Conservation (phyloP, 495 filamentous ascomycete species). For the Terfezia claveryi region DNA sequence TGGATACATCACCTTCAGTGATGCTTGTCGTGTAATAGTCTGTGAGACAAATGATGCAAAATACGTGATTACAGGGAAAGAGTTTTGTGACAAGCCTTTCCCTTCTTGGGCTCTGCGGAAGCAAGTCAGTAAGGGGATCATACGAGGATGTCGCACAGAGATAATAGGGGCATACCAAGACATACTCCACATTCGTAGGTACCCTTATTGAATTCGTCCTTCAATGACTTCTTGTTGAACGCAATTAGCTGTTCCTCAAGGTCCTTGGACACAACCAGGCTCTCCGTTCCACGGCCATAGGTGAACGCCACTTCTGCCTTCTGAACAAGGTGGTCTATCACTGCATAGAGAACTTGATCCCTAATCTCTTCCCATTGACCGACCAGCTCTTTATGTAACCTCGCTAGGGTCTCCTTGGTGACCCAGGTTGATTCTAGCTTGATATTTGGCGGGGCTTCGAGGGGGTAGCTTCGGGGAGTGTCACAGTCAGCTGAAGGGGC, state of each 20-base stretch:
- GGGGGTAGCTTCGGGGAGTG: conserved; percentile 60
- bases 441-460: conserved; percentile 39
- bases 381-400: conserved; percentile 36
- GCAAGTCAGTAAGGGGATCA: neutral
- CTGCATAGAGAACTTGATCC: conserved; percentile 56
- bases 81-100: conserved; percentile 55
- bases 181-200: conserved; percentile 86
- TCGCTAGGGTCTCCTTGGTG: conserved; percentile 30
- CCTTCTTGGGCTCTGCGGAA: conserved; percentile 61
- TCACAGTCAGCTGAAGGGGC: conserved; percentile 42
- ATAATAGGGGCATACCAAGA: conserved; percentile 20
- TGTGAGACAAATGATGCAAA: conserved; percentile 63
- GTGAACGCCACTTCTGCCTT: conserved; percentile 55
- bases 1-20: conserved; percentile 54
- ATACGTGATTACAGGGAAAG: conserved; percentile 66
- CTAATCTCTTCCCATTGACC: conserved; percentile 69
- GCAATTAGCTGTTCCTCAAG: conserved; percentile 47
- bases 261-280: conserved; percentile 31
- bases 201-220: conserved; percentile 48
- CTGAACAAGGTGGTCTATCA: conserved; percentile 73
- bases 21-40: conserved; percentile 81
- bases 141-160: too few species aligned
- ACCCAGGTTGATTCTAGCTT: conserved; percentile 53
- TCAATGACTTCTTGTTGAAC: neutral
- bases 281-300: conserved; percentile 29